These are phyloP conservation scores for Metarhizium album DNA, from an alignment of 2,329 filamentous ascomycete genomes.

Conservation along the genomic window DNA sequence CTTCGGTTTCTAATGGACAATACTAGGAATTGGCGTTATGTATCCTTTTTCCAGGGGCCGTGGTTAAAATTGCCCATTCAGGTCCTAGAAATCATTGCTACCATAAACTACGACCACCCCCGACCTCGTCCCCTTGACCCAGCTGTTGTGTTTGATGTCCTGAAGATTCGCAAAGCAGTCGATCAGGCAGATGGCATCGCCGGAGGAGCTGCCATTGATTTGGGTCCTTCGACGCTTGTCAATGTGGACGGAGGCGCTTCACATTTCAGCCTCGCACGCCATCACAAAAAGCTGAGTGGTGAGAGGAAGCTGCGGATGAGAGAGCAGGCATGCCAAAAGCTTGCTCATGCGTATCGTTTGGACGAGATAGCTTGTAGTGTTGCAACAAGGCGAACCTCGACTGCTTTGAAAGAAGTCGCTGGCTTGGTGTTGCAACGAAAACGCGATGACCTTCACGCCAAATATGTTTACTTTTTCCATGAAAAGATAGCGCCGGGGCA, in stretches of 20 bases:
- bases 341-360: conserved; percentile 65
- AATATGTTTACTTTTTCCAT: conserved; percentile 88
- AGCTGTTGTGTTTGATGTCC: conserved; percentile 70
- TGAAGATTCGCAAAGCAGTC: conserved; percentile 70
- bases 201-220: conserved; percentile 65
- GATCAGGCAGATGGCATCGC: conserved; percentile 72
- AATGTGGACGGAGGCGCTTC: conserved; percentile 33
- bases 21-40: conserved; percentile 70
- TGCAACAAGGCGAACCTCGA: conserved; percentile 72
- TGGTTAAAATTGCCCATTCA: conserved; percentile 75
- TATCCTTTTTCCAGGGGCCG: conserved; percentile 72
- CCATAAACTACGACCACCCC: conserved; percentile 68
- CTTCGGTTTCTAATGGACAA: neutral
- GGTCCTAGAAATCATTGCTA: conserved; percentile 66
- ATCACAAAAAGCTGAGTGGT: conserved; percentile 57
- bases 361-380: conserved; percentile 79
- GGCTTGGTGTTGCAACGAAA: conserved; percentile 61
- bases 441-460: conserved; percentile 58
- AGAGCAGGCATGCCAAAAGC: conserved; percentile 67
- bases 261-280: conserved; percentile 17
- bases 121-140: conserved; percentile 69
- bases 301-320: conserved; percentile 71
- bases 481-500: conserved; percentile 75
- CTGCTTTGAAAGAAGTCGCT: conserved; percentile 66
- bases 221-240: conserved; percentile 53